Base-by-base conservation (phyloP, 192 early-diverging fungal genomes). In the Diversispora eburnea region DNA sequence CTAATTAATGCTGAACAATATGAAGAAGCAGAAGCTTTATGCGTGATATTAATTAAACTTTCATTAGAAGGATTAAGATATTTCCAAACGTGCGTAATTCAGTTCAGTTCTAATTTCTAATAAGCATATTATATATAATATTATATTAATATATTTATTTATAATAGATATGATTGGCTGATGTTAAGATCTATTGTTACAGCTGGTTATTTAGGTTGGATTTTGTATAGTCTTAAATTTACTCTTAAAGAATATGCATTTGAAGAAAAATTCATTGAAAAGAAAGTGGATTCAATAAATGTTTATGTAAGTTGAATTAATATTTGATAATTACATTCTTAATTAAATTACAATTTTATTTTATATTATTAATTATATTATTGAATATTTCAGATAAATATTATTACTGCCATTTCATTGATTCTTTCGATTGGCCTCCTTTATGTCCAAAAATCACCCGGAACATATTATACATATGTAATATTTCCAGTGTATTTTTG, bases 121-220 rank as follows among this genome's bases (percentile, higher is more conserved):
- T 25, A 78, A 75, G 39, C 12, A 7, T 41, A 8, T 12, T 69
- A 7, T 54, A 39, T 22, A 33, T 55, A 41, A 57, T 22, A 64
- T 33, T 47, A 19, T 39, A 42, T 41, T 39, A 19, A 15, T 54
- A 25, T 57, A 48, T 20, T 17, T n/a, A 13, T 19, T 4, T 48
- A 41, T 42, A 43, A 65, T 59, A 79, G 81, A 1, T 98, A 98
- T 71, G 96, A 98, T 81, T 98, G 96, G 96, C 80, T 96, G 6
- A 93, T 96, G 77, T 80, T 98, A 67, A 85, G 93, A 62, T 85
- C 91, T 0, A 86, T 95, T 5, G 88, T 98, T 22, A 91, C 90
- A 12, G 77, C 84, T 39, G 96, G 96, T 55, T 98, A 94, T 77
- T 65, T 93, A 22, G 94, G 96, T 42, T 98, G 96, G 96, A 93